Base-by-base conservation (phyloP, 2,329 filamentous ascomycete species). In the Colletotrichum tropicale region DNA sequence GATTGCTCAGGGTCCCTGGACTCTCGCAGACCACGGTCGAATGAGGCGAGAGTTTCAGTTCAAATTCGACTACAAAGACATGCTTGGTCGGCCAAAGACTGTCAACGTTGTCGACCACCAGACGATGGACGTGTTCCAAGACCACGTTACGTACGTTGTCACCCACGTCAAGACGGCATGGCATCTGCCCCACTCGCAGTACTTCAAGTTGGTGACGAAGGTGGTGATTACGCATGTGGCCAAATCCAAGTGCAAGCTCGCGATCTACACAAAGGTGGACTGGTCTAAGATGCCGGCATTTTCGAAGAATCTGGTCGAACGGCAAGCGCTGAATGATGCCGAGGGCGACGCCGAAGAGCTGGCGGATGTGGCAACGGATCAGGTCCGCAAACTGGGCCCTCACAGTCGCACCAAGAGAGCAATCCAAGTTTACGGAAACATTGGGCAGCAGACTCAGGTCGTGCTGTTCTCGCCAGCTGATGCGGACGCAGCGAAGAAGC, bases 191-290 rank as follows among this genome's bases (percentile, higher is more conserved):
- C 93, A 96, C 82, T 92, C 93, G 69, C 89, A 92, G 65, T 91
- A 92, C 67, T 98, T 98, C 85, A 93, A 93, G 79, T 88, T 98
- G 26, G 91, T 98, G 73, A 96, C 92, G 78, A 98, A 98, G 85
- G 93, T 98, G 77, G 95, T 98, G 78, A 97, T 99, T 77, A 98
- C 97, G 4, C 95, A 98, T 81, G 90, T 96, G 76, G 93, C 95
- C 68, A 98, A 98, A 85, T 96, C 95, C 15, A 96, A 94, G 83
- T 98, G 95, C 84, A 98, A 97, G 86, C 91, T 99, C 71, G 94
- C 96, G 30, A 91, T 98, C 58, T 98, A 95, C 85, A 94, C 93
- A 69, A 94, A 94, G 80, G 92, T 98, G n/a, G 94, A 95, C 79
- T 98, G 97, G 97, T 89, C 92, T 30, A 94, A 92, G 78, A 87